Conservation (phyloP, 2,329 filamentous ascomycete species). For the Diatrype stigma region DNA sequence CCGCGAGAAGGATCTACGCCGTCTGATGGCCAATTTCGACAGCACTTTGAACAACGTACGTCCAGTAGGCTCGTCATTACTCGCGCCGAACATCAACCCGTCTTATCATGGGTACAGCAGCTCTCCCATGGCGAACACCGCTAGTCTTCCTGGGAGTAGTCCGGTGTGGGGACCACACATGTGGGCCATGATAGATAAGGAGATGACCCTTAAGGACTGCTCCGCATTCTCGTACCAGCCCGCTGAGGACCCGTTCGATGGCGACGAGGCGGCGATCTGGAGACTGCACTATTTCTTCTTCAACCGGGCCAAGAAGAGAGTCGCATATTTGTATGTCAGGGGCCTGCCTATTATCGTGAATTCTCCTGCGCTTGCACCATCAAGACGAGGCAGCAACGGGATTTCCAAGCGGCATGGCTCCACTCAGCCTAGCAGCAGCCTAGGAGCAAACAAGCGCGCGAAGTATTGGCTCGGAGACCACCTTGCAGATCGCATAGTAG, state of each 20-base stretch:
- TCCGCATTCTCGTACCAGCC: constrained; percentile 86
- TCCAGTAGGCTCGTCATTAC: constrained; percentile 47
- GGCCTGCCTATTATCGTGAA: constrained; percentile 70
- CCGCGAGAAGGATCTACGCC: constrained; percentile 72
- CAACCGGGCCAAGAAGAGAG: constrained; percentile 85
- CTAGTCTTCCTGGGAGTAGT: constrained; percentile 41
- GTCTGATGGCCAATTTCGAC: constrained; percentile 83
- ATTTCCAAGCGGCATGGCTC: constrained; percentile 27
- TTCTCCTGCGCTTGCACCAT: constrained; percentile 27
- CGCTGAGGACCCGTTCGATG: constrained; percentile 84
- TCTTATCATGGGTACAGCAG: constrained; percentile 35
- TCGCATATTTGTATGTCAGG: constrained; percentile 89
- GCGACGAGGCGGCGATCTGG: constrained; percentile 92
- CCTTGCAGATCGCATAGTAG: constrained; percentile 43
- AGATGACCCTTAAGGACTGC: constrained; percentile 89
- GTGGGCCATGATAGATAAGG: constrained; percentile 89
- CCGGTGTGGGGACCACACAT: constrained; percentile 82
- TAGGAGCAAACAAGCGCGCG: constrained; percentile 72
- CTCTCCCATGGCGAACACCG: constrained; percentile 33
- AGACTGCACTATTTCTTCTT: constrained; percentile 97
- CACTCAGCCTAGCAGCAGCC: constrained; percentile 19
- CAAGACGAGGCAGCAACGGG: constrained; percentile 24
- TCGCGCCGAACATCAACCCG: constrained; percentile 32
- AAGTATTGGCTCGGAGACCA: constrained; percentile 82
- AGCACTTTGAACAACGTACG: constrained; percentile 83